Percentiles rank a stretch among this genome's conserved stretches.
phyloP scores from a whole-genome alignment of 2,329 filamentous ascomycete species.

The Ophiostoma perfectum region DNA sequence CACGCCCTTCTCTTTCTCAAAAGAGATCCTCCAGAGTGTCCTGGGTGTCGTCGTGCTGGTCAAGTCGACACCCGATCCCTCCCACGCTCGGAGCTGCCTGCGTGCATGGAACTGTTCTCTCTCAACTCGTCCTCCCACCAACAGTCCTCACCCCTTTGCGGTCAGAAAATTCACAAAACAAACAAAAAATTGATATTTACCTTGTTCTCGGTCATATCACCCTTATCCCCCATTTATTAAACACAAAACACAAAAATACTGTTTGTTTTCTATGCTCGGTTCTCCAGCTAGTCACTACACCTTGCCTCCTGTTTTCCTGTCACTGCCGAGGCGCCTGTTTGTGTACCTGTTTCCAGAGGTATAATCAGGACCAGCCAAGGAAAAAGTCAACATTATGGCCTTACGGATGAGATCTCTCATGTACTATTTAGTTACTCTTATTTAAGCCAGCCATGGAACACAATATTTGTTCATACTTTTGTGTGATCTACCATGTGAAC shows the following conservation, averaged over 20 bases:
- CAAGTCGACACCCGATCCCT: neutral
- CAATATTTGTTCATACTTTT: neutral
- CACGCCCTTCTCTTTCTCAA: neutral
- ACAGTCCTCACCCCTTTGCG: neutral
- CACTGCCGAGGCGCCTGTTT: neutral
- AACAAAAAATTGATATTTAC: constrained; percentile 9
- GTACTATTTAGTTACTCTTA: constrained; percentile 8
- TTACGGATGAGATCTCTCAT: neutral
- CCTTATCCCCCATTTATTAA: neutral
- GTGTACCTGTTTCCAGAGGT: neutral
- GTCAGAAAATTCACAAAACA: constrained; percentile 1
- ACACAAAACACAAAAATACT: neutral
- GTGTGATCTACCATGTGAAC: neutral
- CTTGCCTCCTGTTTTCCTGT: neutral
- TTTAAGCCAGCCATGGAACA: constrained; percentile 11
- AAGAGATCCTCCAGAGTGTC: neutral
- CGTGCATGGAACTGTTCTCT: constrained; percentile 3
- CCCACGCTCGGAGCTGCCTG: neutral
- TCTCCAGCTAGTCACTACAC: constrained; percentile 4
- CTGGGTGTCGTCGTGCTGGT: constrained; percentile 1
- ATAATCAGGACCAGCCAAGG: neutral
- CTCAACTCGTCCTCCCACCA: neutral
- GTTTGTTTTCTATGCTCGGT: neutral
- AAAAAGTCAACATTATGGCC: neutral
- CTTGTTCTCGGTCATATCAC: constrained; percentile 5